Evolutionary conservation across 257 asterid genomes (phyloP), one percentile per base, ranked within the genome.

Genomic region (Dorcoceras hygrometricum): DNA sequence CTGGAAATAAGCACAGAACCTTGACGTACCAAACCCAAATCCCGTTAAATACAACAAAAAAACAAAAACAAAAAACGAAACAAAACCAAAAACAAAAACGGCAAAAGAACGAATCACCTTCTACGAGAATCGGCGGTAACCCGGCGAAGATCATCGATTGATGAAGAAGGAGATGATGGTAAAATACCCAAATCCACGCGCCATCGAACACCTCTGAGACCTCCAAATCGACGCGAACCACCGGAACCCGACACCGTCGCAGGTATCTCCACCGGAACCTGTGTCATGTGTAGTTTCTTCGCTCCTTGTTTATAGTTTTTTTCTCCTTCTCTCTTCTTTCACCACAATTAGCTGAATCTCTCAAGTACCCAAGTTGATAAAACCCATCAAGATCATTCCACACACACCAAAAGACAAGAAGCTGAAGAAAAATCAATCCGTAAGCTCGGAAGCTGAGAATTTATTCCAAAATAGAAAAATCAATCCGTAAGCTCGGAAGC

Each of bases 141-240:
- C 63, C 95, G 84, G 43, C 99, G 96, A 77, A 94, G 90, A 79
- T 94, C 91, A 46, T 86, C 95, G 23, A 85, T 67, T 34, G 97
- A 79, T 8, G 91, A 76, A 62, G 88, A 76, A 63, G 86, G 79
- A 22, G 89, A 80, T 74, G 89, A 71, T n/a, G 98, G 95, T 67
- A 93, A 82, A 82, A 90, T 85, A 63, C 96, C 99, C 91, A 94
- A 85, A 81, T 85, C 87, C 57, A 90, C 77, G 59, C 99, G 96
- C 99, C 99, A 94, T 83, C 68, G 86, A 11, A 90, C 88, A 61
- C 99, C 91, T 90, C 99, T 81, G 10, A 94, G 91, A 77, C 82
- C 82, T 51, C 77, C 77, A 74, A 83, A 86, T 32, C 82, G 77
- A 66, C 79, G 79, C 7, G 83, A 77, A 59, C n/a, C 65, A 29